phyloP scores from a whole-genome alignment of 352 stramenopile genomes.

The Phytophthora crassamura region DNA sequence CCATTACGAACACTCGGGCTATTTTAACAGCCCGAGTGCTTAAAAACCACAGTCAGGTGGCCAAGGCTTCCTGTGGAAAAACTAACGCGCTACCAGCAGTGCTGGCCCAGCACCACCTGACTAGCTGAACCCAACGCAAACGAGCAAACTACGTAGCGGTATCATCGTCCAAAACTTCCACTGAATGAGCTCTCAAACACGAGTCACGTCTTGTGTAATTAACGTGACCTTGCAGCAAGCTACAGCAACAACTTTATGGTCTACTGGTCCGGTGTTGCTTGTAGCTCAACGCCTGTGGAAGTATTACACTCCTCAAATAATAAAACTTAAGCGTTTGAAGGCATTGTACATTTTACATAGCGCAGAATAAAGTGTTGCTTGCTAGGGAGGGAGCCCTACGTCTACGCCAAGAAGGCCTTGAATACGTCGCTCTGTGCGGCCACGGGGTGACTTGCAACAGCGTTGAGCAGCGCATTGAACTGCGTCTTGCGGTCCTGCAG shows the following conservation, averaged over 20 bases:
- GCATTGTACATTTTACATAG: conserved; percentile 36
- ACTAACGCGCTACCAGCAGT: background rate
- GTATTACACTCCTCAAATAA: background rate
- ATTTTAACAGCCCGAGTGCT: background rate
- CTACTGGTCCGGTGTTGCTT: no score
- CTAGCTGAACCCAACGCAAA: conserved; percentile 11
- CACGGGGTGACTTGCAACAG: conserved; percentile 55
- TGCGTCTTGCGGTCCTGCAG: conserved; percentile 63
- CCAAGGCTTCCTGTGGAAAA: background rate
- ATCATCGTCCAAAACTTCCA: background rate
- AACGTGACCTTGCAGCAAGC: no score
- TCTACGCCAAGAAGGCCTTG: conserved; percentile 58
- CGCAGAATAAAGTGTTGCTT: conserved; percentile 15
- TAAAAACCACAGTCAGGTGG: conserved; percentile 10
- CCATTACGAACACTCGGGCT: conserved; percentile 16
- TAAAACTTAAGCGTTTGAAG: background rate
- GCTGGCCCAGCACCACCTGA: conserved; percentile 9
- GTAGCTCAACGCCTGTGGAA: background rate
- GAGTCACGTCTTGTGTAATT: no score
- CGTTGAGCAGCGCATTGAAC: conserved; percentile 67
- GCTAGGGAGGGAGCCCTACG: conserved; percentile 5
- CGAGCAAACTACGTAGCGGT: conserved; percentile 3
- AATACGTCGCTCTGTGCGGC: conserved; percentile 54
- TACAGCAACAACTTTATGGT: no score
- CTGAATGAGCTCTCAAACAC: conserved; percentile 7